phyloP scores from a whole-genome alignment of 1,284 basidiomycete genomes.

The Tilletia caries region DNA sequence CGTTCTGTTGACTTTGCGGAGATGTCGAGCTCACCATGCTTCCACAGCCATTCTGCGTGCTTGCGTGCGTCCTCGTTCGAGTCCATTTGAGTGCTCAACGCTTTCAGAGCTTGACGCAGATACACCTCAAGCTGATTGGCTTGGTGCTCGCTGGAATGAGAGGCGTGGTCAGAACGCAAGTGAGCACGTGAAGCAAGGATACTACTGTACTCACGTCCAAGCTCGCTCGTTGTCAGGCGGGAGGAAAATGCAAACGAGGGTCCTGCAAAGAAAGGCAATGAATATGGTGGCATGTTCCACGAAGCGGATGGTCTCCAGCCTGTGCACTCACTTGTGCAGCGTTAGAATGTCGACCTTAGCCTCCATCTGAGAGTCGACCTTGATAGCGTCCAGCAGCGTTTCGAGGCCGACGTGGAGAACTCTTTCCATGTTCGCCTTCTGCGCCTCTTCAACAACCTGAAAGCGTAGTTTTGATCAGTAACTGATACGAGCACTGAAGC shows the following conservation, averaged over 20 bases:
- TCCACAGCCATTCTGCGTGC: slow-evolving; percentile 12
- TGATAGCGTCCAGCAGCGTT: background rate
- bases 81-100: background rate
- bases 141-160: background rate
- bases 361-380: background rate
- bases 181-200: background rate
- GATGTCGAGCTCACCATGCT: background rate
- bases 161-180: background rate
- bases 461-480: too few relatives aligned
- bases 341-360: background rate
- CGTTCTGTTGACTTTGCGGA: background rate
- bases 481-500: background rate
- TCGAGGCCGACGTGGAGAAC: slow-evolving; percentile 5
- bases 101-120: background rate
- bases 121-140: background rate
- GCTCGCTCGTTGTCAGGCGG: background rate
- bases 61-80: background rate
- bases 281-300: background rate
- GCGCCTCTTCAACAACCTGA: slow-evolving; percentile 5
- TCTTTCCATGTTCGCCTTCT: slow-evolving; percentile 8
- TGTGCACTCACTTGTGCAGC: background rate
- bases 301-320: background rate
- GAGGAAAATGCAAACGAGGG: slow-evolving; percentile 1
- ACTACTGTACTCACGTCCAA: background rate
- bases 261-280: background rate